phyloP scores from a whole-genome alignment of 2,329 filamentous ascomycete species.

The Ascochyta viciae-villosae region DNA sequence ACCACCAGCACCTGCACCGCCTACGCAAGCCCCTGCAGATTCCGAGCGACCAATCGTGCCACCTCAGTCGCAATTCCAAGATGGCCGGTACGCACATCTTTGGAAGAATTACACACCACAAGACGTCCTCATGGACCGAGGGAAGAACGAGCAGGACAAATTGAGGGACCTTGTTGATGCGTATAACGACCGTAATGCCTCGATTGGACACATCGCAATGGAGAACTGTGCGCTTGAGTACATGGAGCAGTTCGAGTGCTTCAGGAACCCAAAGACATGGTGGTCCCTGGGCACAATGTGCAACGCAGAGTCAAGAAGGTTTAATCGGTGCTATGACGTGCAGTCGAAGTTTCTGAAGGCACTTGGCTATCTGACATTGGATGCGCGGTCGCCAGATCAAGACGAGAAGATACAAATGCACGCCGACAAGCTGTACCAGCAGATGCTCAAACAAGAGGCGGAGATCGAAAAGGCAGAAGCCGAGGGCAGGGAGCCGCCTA shows the following conservation, averaged over 20 bases:
- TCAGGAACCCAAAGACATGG: conserved; percentile 70
- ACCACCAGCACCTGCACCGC: conserved; percentile 4
- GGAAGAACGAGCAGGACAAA: conserved; percentile 79
- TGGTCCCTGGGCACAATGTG: conserved; percentile 80
- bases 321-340: conserved; percentile 88
- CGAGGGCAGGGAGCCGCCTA: conserved; percentile 60
- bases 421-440: conserved; percentile 87
- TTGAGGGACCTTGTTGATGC: conserved; percentile 80
- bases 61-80: conserved; percentile 67
- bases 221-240: conserved; percentile 95
- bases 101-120: conserved; percentile 91
- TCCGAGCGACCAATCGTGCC: conserved; percentile 50
- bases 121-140: conserved; percentile 70
- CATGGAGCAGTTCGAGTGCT: conserved; percentile 82
- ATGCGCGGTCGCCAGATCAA: conserved; percentile 71
- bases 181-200: conserved; percentile 81
- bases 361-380: conserved; percentile 79
- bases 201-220: conserved; percentile 80
- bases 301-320: conserved; percentile 74
- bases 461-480: conserved; percentile 73
- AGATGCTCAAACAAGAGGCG: conserved; percentile 82
- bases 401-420: conserved; percentile 91
- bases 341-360: conserved; percentile 92
- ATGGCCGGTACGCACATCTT: conserved; percentile 81
- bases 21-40: conserved; percentile 15